These are phyloP conservation scores for Candida ponderosae DNA, from an alignment of 805 yeast genomes.

Conservation along the genomic window DNA sequence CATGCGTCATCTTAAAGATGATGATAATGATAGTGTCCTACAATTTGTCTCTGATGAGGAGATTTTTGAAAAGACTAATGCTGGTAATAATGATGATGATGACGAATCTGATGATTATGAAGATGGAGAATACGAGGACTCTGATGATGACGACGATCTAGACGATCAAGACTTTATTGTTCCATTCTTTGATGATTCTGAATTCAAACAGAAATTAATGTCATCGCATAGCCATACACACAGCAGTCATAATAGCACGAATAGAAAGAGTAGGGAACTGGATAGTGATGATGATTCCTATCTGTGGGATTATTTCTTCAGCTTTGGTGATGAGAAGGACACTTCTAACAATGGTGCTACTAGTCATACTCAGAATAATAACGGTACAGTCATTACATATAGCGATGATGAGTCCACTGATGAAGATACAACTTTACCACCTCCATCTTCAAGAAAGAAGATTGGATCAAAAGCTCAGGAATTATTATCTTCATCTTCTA, in stretches of 20 bases:
- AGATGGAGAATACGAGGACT: conserved; percentile 11
- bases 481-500: conserved; percentile 78
- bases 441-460: conserved; percentile 46
- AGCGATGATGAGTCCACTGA: conserved; percentile 90
- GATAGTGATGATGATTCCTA: conserved; percentile 51
- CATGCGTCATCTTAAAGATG: conserved; percentile 34
- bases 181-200: conserved; percentile 34
- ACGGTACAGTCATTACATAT: conserved; percentile 23
- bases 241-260: no score
- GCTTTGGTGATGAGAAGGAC: conserved; percentile 28
- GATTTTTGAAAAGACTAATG: not conserved
- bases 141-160: not conserved
- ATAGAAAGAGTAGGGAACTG: conserved; percentile 11
- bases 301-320: conserved; percentile 68
- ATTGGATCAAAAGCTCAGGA: conserved; percentile 84
- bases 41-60: conserved; percentile 26
- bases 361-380: conserved; percentile 19
- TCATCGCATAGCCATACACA: not conserved
- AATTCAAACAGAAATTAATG: conserved; percentile 12
- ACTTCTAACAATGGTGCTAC: conserved; percentile 12
- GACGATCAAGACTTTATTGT: conserved; percentile 37
- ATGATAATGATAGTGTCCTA: conserved; percentile 31
- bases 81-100: conserved; percentile 8
- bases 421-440: conserved; percentile 81
- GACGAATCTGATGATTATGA: conserved; percentile 5